Percentiles rank a stretch among this genome's conserved stretches.
Conservation (phyloP, 306 rosid species). For the Vigna nakashimae region DNA sequence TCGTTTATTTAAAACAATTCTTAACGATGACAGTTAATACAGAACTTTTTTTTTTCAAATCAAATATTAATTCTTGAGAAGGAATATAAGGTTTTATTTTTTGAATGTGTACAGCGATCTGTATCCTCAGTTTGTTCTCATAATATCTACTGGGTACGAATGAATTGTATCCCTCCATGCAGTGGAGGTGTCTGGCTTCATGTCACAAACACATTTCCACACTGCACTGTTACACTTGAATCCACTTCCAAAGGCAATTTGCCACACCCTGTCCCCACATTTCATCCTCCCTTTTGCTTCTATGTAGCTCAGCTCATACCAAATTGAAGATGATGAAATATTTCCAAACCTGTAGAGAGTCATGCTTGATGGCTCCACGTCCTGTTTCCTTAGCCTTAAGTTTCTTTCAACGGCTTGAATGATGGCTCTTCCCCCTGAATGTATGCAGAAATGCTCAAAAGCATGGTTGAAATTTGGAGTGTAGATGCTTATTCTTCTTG, state of each 20-base stretch:
- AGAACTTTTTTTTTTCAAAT: background rate
- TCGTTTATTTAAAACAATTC: background rate
- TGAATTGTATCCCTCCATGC: constrained; percentile 64
- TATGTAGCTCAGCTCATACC: constrained; percentile 69
- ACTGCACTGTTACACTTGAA: constrained; percentile 72
- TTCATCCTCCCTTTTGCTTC: constrained; percentile 72
- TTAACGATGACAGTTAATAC: background rate
- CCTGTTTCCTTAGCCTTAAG: constrained; percentile 47
- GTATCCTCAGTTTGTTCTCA: constrained; percentile 35
- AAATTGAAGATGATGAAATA: constrained; percentile 66
- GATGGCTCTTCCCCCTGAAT: constrained; percentile 69
- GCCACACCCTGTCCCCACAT: constrained; percentile 70
- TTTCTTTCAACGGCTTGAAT: constrained; percentile 55
- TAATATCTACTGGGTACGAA: constrained; percentile 53
- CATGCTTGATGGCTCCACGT: constrained; percentile 66
- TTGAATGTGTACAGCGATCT: constrained; percentile 17
- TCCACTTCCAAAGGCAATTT: constrained; percentile 68
- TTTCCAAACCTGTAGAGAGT: constrained; percentile 66
- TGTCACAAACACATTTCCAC: constrained; percentile 53
- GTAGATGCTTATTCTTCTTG: constrained; percentile 40
- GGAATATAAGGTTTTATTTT: background rate
- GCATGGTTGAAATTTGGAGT: constrained; percentile 62
- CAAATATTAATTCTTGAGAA: background rate
- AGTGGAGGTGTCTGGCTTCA: constrained; percentile 45
- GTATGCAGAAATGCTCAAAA: constrained; percentile 71